These are phyloP conservation scores for Sporothrix brasiliensis DNA, from an alignment of 2,329 filamentous ascomycete genomes.

Conservation along the genomic window DNA sequence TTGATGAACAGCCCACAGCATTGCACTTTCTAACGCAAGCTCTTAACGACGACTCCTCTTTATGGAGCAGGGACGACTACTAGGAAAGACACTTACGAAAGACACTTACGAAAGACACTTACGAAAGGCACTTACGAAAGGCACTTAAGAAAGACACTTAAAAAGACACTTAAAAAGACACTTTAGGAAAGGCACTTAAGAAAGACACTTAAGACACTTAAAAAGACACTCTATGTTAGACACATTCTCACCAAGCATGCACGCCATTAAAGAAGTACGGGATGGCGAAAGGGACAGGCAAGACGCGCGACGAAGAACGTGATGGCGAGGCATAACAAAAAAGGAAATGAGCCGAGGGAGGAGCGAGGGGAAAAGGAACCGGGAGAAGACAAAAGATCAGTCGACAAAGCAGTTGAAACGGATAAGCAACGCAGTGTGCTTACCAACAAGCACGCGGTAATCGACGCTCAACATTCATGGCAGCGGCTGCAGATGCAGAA, in stretches of 20 bases:
- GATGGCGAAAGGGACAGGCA: not conserved
- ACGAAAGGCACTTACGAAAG: too few species aligned
- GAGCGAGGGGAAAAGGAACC: not conserved
- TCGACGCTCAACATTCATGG: not conserved
- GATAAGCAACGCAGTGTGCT: not conserved
- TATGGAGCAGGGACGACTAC: not conserved
- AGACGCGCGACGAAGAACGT: not conserved
- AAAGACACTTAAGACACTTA: too few species aligned
- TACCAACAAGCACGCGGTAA: not conserved
- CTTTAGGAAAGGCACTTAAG: too few species aligned
- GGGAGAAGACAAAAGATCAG: not conserved
- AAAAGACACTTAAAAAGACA: too few species aligned
- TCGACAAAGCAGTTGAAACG: not conserved
- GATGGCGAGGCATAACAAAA: not conserved
- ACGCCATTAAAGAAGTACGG: not conserved
- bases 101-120: too few species aligned
- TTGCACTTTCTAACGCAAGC: conserved; percentile 22
- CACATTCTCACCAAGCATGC: not conserved
- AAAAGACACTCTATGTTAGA: not conserved
- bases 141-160: too few species aligned
- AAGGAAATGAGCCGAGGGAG: conserved; percentile 12
- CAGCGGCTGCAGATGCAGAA: not conserved
- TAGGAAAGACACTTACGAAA: too few species aligned
- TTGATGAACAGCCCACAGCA: not conserved
- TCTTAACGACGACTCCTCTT: conserved; percentile 5